These are phyloP conservation scores for Amphirosellinia nigrospora DNA, from an alignment of 495 filamentous ascomycete genomes.

Conservation along the genomic window DNA sequence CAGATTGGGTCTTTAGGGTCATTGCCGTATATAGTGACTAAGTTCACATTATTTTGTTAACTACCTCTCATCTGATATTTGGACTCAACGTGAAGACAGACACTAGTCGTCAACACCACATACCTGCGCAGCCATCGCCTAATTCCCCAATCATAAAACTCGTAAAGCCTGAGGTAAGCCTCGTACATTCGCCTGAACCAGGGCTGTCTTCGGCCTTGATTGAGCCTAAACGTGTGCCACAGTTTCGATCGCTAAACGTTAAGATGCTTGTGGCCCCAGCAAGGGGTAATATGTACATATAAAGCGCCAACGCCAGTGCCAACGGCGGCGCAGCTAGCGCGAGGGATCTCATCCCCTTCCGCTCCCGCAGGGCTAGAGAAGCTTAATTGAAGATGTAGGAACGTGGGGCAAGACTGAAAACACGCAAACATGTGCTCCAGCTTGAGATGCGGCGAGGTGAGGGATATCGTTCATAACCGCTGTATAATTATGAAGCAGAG, in stretches of 20 bases:
- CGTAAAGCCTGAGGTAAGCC: not conserved
- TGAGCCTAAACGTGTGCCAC: not conserved
- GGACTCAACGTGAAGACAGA: not conserved
- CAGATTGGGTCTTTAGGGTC: slow-evolving; percentile 14
- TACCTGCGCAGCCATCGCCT: slow-evolving; percentile 18
- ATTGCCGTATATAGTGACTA: slow-evolving; percentile 25
- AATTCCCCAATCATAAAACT: slow-evolving; percentile 16
- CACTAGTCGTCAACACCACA: not conserved
- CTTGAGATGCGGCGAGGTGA: not conserved
- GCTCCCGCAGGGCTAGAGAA: not conserved
- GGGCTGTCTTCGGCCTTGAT: not conserved
- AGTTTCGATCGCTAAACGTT: slow-evolving; percentile 11
- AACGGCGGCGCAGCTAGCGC: not conserved
- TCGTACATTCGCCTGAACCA: slow-evolving; percentile 12
- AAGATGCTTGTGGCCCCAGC: slow-evolving; percentile 2
- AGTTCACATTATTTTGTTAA: slow-evolving; percentile 17
- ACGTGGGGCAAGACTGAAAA: not conserved
- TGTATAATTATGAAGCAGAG: not conserved
- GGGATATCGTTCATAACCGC: slow-evolving; percentile 2
- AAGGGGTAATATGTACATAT: not conserved
- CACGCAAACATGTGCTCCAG: not conserved
- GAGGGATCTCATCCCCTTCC: slow-evolving; percentile 1
- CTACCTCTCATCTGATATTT: not conserved
- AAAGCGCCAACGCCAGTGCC: slow-evolving; percentile 7
- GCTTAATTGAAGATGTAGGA: not conserved